Base-by-base conservation (phyloP, 2,329 filamentous ascomycete species). In the Lasiodiplodia hormozganensis region DNA sequence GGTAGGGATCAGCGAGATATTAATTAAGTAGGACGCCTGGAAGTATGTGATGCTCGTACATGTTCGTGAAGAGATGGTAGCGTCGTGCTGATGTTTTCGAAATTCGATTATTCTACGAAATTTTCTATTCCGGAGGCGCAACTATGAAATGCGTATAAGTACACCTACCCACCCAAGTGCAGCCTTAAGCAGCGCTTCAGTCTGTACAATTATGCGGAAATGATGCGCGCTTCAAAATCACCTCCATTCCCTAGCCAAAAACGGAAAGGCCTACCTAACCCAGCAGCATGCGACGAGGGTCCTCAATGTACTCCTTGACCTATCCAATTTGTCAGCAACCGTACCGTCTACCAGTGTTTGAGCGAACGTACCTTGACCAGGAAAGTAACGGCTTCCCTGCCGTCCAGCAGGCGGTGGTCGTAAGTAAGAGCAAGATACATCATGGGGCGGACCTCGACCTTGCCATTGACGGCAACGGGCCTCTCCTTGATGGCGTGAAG, bases 381-480 rank as follows among this genome's bases (percentile, higher is more conserved):
- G 87, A 98, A 98, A 71, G 95, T 96, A 51, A 97, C 94, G 57
- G 95, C 96, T 84, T 98, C 95, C 78, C 95, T 89, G 62, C 96
- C 96, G 80, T 98, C 96, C 28, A 99, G 86, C 62, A 99, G 88
- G 78, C 96, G 92, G 84, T 99, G 96, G 80, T 99, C 96, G 78
- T 99, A 99, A 16, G 96, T 99, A 70, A 99, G 87, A 52, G 96
- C 96, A 72, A 99, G 88, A 82, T 97, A 98, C 96, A 99, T 99
- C 94, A 99, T 98, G 25, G 96, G 96, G 73, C 96, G 89, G 74
- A 97, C 92, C 81, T 97, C 94, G 69, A 98, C 86, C 85, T 97
- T 96, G 77, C 96, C 96, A 76, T 98, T 94, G 70, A 98, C 86
- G 31, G 88, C 95, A 65, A 97, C 89, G 2, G 95, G 90, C 76